These are phyloP conservation scores for Achlya hypogyna DNA, from an alignment of 352 stramenopile genomes.

Conservation along the genomic window DNA sequence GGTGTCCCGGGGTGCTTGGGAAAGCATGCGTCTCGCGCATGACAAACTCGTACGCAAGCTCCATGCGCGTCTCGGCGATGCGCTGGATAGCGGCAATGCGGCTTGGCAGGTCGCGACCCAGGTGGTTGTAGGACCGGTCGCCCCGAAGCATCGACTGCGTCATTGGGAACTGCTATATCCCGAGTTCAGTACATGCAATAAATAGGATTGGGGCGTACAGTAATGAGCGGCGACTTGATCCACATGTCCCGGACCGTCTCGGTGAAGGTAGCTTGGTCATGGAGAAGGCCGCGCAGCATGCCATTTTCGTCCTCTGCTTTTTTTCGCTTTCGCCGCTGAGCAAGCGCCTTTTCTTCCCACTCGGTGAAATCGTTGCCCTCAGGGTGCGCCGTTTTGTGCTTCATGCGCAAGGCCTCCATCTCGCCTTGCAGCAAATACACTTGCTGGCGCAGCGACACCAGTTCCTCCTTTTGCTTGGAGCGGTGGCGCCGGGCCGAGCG, in stretches of 20 bases:
- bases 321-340: conserved; percentile 18
- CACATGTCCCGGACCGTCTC: conserved; percentile 21
- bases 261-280: conserved; percentile 15
- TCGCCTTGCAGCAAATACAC: conserved; percentile 66
- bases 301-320: conserved; percentile 20
- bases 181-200: too few species aligned
- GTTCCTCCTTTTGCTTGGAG: conserved; percentile 38
- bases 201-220: neutral
- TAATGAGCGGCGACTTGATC: conserved; percentile 30
- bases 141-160: neutral
- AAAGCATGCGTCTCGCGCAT: conserved; percentile 24
- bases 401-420: conserved; percentile 32
- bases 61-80: conserved; percentile 49
- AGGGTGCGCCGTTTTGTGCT: conserved; percentile 15
- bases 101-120: conserved; percentile 34
- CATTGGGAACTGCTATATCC: neutral
- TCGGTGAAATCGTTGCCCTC: conserved; percentile 20
- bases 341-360: conserved; percentile 19
- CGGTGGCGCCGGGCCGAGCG: conserved; percentile 14
- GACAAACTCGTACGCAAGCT: conserved; percentile 26
- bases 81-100: conserved; percentile 37
- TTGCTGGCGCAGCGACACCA: conserved; percentile 54
- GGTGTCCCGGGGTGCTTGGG: conserved; percentile 15
- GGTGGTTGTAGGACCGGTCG: conserved; percentile 17
- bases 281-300: neutral